These are phyloP conservation scores for Elsinoe australis DNA, from an alignment of 2,329 filamentous ascomycete species.

Conservation along the genomic window DNA sequence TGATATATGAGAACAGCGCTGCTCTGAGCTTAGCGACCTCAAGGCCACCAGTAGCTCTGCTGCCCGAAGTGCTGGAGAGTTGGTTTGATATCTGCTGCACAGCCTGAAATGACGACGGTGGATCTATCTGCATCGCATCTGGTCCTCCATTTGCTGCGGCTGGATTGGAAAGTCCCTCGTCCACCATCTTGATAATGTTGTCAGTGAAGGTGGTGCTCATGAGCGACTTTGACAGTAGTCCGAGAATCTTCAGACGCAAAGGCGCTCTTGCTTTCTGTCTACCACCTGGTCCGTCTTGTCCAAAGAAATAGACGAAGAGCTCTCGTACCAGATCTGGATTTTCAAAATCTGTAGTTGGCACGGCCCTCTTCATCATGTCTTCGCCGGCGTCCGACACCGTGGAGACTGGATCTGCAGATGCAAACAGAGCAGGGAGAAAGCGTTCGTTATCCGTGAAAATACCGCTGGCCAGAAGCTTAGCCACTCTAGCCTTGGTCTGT, in stretches of 20 bases:
- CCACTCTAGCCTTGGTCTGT: constrained; percentile 61
- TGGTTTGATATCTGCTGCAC: constrained; percentile 13
- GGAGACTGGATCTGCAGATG: constrained; percentile 73
- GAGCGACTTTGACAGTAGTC: constrained; percentile 67
- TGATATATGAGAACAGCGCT: constrained; percentile 77
- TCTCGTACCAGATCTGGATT: constrained; percentile 53
- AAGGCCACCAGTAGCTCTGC: constrained; percentile 50
- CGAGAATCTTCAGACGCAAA: constrained; percentile 69
- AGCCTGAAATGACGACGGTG: not conserved
- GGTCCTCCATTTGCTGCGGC: not conserved
- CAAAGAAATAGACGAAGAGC: constrained; percentile 67
- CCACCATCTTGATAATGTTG: constrained; percentile 61
- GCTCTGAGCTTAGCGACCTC: constrained; percentile 73
- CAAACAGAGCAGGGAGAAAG: constrained; percentile 75
- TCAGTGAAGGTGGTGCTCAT: constrained; percentile 62
- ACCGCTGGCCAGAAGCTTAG: constrained; percentile 71
- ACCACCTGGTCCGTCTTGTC: constrained; percentile 41
- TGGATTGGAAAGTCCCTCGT: constrained; percentile 50
- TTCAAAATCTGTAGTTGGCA: constrained; percentile 62
- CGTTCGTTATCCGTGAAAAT: constrained; percentile 78
- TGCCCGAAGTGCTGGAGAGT: constrained; percentile 19
- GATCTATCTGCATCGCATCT: constrained; percentile 13
- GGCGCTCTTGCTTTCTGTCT: constrained; percentile 51
- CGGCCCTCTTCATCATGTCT: constrained; percentile 75
- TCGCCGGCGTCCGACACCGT: constrained; percentile 78